A percentile compares a stretch with the other conserved stretches of the same genome.
Conservation (phyloP, 768 basidiomycete species). For the Macrolepiota dolichaula region DNA sequence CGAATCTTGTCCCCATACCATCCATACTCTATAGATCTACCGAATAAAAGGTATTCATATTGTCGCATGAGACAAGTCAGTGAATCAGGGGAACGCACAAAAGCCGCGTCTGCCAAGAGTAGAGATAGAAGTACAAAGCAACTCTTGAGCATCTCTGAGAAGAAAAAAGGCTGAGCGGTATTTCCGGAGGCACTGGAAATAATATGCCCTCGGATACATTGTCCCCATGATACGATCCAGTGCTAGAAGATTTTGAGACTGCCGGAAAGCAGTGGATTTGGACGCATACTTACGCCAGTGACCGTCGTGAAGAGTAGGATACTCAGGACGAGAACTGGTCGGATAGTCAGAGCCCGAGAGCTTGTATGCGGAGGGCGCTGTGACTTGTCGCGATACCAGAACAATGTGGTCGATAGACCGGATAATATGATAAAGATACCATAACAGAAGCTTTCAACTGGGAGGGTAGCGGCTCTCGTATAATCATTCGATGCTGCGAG, state of each 20-base stretch:
- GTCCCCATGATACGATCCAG: background rate
- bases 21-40: background rate
- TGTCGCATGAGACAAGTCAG: background rate
- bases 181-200: background rate
- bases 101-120: background rate
- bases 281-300: slow-evolving; percentile 4
- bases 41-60: too few species aligned
- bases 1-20: background rate
- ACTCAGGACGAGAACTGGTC: background rate
- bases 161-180: background rate
- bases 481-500: too few species aligned
- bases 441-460: slow-evolving; percentile 12
- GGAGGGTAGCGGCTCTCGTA: background rate
- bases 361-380: background rate
- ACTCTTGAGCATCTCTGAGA: background rate
- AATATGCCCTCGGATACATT: background rate
- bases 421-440: slow-evolving; percentile 11
- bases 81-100: background rate
- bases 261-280: background rate
- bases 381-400: background rate
- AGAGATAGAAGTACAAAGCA: background rate
- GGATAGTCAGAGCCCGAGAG: background rate
- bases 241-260: background rate
- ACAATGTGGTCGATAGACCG: background rate
- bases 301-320: slow-evolving; percentile 5